A percentile compares a stretch with the other conserved stretches of the same genome.
phyloP scores from a whole-genome alignment of 345 rosid species.

The Salix caprea region DNA sequence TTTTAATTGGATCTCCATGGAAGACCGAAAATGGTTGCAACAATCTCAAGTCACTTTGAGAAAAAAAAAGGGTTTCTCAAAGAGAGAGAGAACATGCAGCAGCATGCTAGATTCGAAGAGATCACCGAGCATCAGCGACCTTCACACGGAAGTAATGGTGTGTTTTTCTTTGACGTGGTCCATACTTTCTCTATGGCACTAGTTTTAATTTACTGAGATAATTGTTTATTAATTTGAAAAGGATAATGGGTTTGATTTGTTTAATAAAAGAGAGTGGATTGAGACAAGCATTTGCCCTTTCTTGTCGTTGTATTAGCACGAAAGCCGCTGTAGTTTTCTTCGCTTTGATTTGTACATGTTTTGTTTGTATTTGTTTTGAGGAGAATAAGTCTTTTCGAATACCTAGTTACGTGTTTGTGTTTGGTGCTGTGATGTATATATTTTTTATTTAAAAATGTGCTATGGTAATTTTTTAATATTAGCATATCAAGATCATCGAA shows the following conservation, averaged over 20 bases:
- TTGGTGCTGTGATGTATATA: not conserved
- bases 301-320: conserved; percentile 14
- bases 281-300: conserved; percentile 1
- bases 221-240: conserved; percentile 17
- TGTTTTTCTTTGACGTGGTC: conserved; percentile 34
- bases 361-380: conserved; percentile 12
- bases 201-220: conserved; percentile 21
- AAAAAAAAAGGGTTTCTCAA: conserved; percentile 18
- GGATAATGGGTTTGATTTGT: conserved; percentile 21
- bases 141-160: conserved; percentile 40
- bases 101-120: conserved; percentile 43
- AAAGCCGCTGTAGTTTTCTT: conserved; percentile 20
- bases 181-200: conserved; percentile 21
- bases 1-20: conserved; percentile 1
- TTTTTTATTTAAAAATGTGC: not conserved
- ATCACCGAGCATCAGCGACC: conserved; percentile 16
- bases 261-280: conserved; percentile 25
- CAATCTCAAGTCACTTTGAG: conserved; percentile 36
- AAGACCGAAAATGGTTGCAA: conserved; percentile 19
- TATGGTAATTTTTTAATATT: too few species aligned
- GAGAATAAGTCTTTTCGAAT: conserved; percentile 29
- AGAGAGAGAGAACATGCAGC: conserved; percentile 38
- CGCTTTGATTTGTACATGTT: conserved; percentile 4
- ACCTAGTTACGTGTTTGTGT: not conserved
- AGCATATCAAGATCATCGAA: too few species aligned